Conservation (phyloP, 2,329 filamentous ascomycete species). For the Fusarium nodosum region DNA sequence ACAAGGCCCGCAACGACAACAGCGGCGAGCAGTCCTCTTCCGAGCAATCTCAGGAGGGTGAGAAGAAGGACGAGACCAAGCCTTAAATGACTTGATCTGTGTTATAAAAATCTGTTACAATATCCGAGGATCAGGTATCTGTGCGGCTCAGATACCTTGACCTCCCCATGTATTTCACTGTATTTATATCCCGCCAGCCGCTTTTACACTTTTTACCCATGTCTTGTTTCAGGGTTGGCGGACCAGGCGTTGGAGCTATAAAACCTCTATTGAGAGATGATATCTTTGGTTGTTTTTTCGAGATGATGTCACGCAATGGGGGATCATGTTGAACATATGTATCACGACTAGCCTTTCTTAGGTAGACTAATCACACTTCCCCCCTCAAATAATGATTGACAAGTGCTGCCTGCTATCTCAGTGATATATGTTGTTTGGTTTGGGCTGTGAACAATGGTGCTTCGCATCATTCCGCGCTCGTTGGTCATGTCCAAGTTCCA, state of each 20-base stretch:
- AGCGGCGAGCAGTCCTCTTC: slow-evolving; percentile 64
- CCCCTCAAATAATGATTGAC: slow-evolving; percentile 61
- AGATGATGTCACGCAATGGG: slow-evolving; percentile 61
- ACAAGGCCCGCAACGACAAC: slow-evolving; percentile 87
- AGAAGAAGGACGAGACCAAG: slow-evolving; percentile 84
- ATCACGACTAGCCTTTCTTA: slow-evolving; percentile 59
- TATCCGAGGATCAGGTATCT: slow-evolving; percentile 53
- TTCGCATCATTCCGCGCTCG: not conserved
- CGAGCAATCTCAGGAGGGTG: slow-evolving; percentile 69
- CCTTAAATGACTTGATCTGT: slow-evolving; percentile 61
- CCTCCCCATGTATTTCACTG: slow-evolving; percentile 62
- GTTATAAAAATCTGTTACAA: slow-evolving; percentile 50
- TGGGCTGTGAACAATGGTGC: too few species aligned
- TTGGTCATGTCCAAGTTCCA: not conserved
- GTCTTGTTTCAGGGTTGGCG: slow-evolving; percentile 63
- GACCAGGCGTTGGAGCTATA: slow-evolving; percentile 67
- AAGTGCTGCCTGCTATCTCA: not conserved
- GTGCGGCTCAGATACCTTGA: slow-evolving; percentile 54
- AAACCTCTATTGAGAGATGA: slow-evolving; percentile 60
- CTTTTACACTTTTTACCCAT: slow-evolving; percentile 60
- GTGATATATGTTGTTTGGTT: not conserved
- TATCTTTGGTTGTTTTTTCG: slow-evolving; percentile 61
- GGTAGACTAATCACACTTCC: slow-evolving; percentile 69
- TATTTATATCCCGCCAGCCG: slow-evolving; percentile 64
- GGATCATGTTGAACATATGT: slow-evolving; percentile 60